These are phyloP conservation scores for Verticillium longisporum DNA, from an alignment of 2,329 filamentous ascomycete genomes.

Conservation along the genomic window DNA sequence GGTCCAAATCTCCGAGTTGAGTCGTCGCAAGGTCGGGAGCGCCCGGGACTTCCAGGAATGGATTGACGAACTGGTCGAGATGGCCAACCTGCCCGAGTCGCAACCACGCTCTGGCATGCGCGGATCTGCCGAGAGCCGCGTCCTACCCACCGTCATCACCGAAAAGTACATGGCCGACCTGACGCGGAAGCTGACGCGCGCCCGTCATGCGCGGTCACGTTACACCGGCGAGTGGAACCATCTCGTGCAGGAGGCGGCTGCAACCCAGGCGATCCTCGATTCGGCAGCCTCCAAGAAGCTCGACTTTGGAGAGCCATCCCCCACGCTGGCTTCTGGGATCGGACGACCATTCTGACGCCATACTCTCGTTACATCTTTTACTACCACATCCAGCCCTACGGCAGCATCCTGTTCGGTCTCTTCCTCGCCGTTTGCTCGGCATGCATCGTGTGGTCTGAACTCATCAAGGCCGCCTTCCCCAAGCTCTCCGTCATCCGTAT, in stretches of 20 bases:
- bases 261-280: constrained; percentile 77
- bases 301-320: constrained; percentile 59
- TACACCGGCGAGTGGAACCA: constrained; percentile 83
- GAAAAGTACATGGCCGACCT: constrained; percentile 89
- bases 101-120: constrained; percentile 35
- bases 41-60: constrained; percentile 76
- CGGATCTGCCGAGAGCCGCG: constrained; percentile 34
- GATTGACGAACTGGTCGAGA: constrained; percentile 90
- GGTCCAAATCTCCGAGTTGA: constrained; percentile 70
- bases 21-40: constrained; percentile 72
- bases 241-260: constrained; percentile 65
- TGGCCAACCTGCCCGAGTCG: constrained; percentile 61
- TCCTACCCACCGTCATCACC: constrained; percentile 76
- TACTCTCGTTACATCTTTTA: constrained; percentile 75
- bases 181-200: constrained; percentile 73
- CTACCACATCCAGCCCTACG: constrained; percentile 63
- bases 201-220: constrained; percentile 74
- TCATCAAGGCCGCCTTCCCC: constrained; percentile 76
- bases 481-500: constrained; percentile 63
- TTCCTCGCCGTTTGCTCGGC: constrained; percentile 69
- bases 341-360: constrained; percentile 62
- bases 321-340: constrained; percentile 46
- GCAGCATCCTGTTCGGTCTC: constrained; percentile 57
- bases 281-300: constrained; percentile 74
- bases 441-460: constrained; percentile 87